Evolutionary conservation across 148 eudicot species (phyloP).

Genomic region (Vaccinium myrtillus): DNA sequence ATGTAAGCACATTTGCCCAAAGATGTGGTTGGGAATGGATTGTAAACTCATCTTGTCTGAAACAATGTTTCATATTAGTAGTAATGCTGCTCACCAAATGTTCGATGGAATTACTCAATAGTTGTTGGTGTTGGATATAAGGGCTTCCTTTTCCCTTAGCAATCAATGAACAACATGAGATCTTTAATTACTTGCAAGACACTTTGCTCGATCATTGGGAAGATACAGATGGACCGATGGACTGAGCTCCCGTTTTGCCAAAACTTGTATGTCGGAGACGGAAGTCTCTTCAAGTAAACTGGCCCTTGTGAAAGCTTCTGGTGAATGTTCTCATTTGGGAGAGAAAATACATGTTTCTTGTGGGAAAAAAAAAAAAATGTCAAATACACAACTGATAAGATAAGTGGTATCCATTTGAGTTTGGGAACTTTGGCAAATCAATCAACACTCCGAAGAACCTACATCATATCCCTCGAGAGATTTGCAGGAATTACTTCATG

Average conservation of each 20-base stretch:
- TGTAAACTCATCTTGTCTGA: too few relatives aligned
- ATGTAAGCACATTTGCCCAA: too few relatives aligned
- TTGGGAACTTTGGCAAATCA: too few relatives aligned
- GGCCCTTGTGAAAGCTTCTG: neutral
- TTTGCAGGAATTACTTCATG: too few relatives aligned
- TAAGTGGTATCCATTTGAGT: neutral
- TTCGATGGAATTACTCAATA: too few relatives aligned
- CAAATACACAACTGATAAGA: neutral
- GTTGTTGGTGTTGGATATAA: too few relatives aligned
- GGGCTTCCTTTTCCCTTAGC: too few relatives aligned
- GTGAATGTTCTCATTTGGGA: neutral
- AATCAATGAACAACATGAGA: neutral
- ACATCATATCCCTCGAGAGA: too few relatives aligned
- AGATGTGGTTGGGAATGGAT: too few relatives aligned
- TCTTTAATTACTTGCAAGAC: neutral
- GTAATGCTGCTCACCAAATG: too few relatives aligned
- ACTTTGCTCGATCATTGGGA: neutral
- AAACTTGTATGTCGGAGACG: neutral
- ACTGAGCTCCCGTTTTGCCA: neutral
- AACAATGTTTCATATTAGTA: too few relatives aligned
- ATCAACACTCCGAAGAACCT: too few relatives aligned
- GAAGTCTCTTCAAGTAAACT: neutral
- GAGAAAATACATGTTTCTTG: neutral
- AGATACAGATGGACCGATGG: neutral
- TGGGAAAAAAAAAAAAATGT: neutral